Evolutionary conservation across 768 basidiomycete species (phyloP).

Genomic region (Sutorius australiensis): DNA sequence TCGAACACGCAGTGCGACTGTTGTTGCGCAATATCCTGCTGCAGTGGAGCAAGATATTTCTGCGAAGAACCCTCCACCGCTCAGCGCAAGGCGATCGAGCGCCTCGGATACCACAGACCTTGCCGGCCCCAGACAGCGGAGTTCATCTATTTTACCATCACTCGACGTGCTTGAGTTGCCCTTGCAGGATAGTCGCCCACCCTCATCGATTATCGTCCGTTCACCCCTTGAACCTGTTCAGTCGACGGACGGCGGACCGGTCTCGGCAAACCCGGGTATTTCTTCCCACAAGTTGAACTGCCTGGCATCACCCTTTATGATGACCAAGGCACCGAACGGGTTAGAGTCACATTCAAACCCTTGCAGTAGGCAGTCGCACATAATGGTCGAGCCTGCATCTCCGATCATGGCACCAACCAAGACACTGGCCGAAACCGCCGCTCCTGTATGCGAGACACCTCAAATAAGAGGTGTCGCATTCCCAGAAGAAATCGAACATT

Average conservation of each 20-base stretch:
- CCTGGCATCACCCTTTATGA: slow-evolving; percentile 16
- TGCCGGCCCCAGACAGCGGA: neutral
- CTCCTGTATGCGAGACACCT: neutral
- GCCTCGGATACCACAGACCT: neutral
- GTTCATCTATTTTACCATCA: slow-evolving; percentile 3
- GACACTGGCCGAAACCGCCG: neutral
- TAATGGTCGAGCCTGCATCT: neutral
- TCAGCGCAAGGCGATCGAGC: slow-evolving; percentile 1
- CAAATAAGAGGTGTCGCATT: neutral
- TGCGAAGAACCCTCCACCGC: neutral
- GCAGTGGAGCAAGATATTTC: slow-evolving; percentile 1
- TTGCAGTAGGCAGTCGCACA: neutral
- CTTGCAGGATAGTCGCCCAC: slow-evolving; percentile 9
- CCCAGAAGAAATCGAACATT: neutral
- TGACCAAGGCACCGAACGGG: neutral
- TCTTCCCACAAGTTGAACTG: slow-evolving; percentile 7
- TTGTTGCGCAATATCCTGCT: slow-evolving; percentile 4
- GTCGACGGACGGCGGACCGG: neutral
- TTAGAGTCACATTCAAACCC: neutral
- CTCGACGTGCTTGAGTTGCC: slow-evolving; percentile 15
- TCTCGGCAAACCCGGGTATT: neutral
- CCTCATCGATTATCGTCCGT: slow-evolving; percentile 23
- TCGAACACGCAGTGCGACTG: slow-evolving; percentile 16
- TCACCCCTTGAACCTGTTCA: slow-evolving; percentile 12
- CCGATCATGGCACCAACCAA: neutral